These are phyloP conservation scores for Eutreptiella sp. DNA, from an alignment of 208 protist genomes.

Conservation along the genomic window DNA sequence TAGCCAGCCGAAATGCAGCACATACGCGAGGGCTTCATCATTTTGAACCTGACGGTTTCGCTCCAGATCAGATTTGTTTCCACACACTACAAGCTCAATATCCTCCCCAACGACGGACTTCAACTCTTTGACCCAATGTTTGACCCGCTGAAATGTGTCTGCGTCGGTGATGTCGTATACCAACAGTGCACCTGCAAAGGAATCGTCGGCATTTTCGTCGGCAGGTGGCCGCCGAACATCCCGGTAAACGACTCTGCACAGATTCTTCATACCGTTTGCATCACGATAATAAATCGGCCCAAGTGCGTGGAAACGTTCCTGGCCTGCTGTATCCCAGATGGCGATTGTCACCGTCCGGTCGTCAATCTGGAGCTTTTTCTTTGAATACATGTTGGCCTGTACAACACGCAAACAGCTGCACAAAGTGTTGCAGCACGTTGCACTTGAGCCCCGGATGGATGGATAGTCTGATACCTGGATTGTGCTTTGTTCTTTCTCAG, in stretches of 20 bases:
- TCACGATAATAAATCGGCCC: slow-evolving; percentile 82
- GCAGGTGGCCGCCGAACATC: no score
- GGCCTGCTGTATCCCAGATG: slow-evolving; percentile 73
- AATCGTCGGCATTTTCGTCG: no score
- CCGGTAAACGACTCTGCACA: background rate
- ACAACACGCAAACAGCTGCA: no score
- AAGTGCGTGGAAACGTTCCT: slow-evolving; percentile 77
- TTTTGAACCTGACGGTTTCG: slow-evolving; percentile 66
- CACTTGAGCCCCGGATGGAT: background rate
- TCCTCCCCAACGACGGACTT: slow-evolving; percentile 73
- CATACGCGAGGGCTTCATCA: no score
- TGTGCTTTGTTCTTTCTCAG: slow-evolving; percentile 34
- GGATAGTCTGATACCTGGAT: background rate
- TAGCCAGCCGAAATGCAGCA: no score
- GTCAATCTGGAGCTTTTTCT: slow-evolving; percentile 48
- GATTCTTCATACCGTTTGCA: slow-evolving; percentile 66
- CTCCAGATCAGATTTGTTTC: slow-evolving; percentile 86
- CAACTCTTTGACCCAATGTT: slow-evolving; percentile 91
- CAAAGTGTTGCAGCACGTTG: no score
- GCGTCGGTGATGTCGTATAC: slow-evolving; percentile 92
- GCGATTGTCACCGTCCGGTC: slow-evolving; percentile 26
- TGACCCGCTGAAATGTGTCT: slow-evolving; percentile 79
- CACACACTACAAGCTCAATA: slow-evolving; percentile 79
- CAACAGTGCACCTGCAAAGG: no score
- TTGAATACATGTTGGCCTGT: slow-evolving; percentile 59